Conservation (phyloP, 805 yeast genomes). For the Limtongia smithiae region DNA sequence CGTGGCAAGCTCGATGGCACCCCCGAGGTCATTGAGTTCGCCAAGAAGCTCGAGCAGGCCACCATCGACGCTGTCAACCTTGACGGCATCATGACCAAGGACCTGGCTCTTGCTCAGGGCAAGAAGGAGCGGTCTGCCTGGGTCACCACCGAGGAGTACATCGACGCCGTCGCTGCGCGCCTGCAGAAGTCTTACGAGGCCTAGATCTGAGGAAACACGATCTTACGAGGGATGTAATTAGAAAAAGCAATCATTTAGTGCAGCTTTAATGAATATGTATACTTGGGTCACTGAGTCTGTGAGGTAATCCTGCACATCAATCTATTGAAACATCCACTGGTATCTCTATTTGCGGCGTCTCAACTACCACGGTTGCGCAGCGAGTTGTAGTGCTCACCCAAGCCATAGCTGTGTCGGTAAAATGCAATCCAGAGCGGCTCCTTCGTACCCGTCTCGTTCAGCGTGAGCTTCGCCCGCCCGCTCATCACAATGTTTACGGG, state of each 20-base stretch:
- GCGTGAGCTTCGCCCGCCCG: conserved; percentile 62
- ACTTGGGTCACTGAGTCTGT: too few species aligned
- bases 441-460: conserved; percentile 55
- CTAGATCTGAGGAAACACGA: neutral
- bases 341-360: too few species aligned
- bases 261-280: too few species aligned
- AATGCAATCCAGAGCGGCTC: conserved; percentile 63
- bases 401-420: conserved; percentile 78
- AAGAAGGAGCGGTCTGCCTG: conserved; percentile 76
- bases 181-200: conserved; percentile 19
- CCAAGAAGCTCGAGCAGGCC: conserved; percentile 72
- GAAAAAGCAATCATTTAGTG: neutral
- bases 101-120: conserved; percentile 85
- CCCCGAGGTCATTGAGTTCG: conserved; percentile 80
- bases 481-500: conserved; percentile 76
- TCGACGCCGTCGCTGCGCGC: conserved; percentile 58
- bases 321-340: too few species aligned
- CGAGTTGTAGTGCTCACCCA: conserved; percentile 95
- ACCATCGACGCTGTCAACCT: conserved; percentile 78
- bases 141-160: conserved; percentile 89
- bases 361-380: too few species aligned
- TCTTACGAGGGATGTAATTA: neutral
- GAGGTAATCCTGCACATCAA: too few species aligned
- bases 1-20: conserved; percentile 87
- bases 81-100: conserved; percentile 93